Evolutionary conservation across 257 asterid species (phyloP), one percentile per base, ranked within the genome.

Genomic region (Plantago elongata): DNA sequence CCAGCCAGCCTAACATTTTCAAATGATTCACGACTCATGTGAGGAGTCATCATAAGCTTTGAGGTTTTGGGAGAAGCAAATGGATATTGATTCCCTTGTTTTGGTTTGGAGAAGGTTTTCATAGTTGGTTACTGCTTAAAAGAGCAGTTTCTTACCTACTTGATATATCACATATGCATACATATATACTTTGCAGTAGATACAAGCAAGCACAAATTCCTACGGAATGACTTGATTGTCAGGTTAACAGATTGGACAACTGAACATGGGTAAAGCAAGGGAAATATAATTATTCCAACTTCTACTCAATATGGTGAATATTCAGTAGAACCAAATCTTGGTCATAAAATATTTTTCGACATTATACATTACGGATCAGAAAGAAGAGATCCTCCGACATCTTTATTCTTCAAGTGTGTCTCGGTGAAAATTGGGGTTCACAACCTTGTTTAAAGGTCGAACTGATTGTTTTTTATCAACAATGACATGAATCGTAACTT

Each of bases 161-260:
- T 34, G 0, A 37, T 34, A 29, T 46, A 46, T 57, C 47, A 45
- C 50, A 45, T 29, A 77, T 70, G 62, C 69, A 14, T 68, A 51
- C 14, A 68, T 47, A 59, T 47, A 59, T 50, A 3, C 65, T 45
- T 77, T 65, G 22, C 79, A 60, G 17, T 52, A 63, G 69, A 42
- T 51, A 57, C 87, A 88, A 86, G 95, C 44, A 74, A 70, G 85
- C 13, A 76, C 60, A 82, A 76, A 78, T 84, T 72, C 85, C 65
- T n/a, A 22, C 45, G 78, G 95, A 81, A 85, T 84, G 69, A 77
- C 96, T 83, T 88, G 45, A 57, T 51, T 58, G 59, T 44, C 83
- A 62, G 44, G 40, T 34, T 67, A n/a, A 42, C 59, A 42, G 1
- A 37, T 11, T 49, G 50, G 37, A 29, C 15, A 7, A 17, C 13